A percentile compares a stretch with the other conserved stretches of the same genome.
phyloP scores from a whole-genome alignment of 1,284 basidiomycete species.

The Pseudozyma tsukubaensis region DNA sequence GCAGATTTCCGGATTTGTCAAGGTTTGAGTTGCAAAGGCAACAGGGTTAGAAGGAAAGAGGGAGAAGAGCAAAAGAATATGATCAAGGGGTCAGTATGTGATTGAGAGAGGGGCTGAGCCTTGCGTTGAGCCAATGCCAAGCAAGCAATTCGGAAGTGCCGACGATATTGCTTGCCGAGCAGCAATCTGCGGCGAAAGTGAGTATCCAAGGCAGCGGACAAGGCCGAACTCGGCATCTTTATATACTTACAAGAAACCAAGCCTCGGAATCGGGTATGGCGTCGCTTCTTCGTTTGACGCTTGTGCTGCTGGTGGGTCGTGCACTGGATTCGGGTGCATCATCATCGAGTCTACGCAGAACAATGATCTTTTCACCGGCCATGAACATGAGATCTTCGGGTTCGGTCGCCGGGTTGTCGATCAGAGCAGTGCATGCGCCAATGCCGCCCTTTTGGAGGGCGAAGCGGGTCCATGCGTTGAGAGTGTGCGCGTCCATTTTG shows the following conservation, averaged over 20 bases:
- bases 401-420: conserved; percentile 62
- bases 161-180: too few relatives aligned
- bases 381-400: conserved; percentile 66
- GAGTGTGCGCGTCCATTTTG: conserved; percentile 65
- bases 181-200: too few relatives aligned
- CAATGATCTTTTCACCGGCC: conserved; percentile 65
- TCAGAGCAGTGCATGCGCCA: conserved; percentile 62
- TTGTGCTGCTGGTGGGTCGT: conserved; percentile 34
- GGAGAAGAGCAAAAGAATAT: not conserved
- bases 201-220: too few relatives aligned
- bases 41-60: not conserved
- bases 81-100: conserved; percentile 4
- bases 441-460: conserved; percentile 67
- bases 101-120: not conserved
- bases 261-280: conserved; percentile 28
- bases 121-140: too few relatives aligned
- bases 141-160: too few relatives aligned
- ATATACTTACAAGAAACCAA: conserved; percentile 36
- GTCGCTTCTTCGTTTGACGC: conserved; percentile 21
- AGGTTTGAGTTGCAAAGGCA: too few relatives aligned
- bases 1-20: too few relatives aligned
- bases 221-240: not conserved
- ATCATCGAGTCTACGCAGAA: conserved; percentile 60
- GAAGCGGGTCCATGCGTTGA: conserved; percentile 67
- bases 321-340: conserved; percentile 32